phyloP scores from a whole-genome alignment of 1,139 yeast genomes.

The Yamadazyma dendronema region DNA sequence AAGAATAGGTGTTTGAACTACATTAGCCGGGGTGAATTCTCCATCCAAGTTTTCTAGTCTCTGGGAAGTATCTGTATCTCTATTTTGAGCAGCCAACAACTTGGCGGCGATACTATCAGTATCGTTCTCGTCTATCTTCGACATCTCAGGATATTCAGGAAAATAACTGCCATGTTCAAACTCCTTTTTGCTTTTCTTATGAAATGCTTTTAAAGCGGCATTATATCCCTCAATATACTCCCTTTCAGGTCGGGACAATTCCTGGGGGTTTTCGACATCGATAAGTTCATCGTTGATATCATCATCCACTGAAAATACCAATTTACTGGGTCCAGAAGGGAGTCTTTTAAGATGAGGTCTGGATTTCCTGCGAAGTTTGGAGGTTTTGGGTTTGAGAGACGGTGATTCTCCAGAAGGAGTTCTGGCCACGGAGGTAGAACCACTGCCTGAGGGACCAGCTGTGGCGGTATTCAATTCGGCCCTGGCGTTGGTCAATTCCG shows the following conservation, averaged over 20 bases:
- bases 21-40: slow-evolving; percentile 11
- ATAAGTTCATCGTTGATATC: slow-evolving; percentile 53
- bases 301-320: slow-evolving; percentile 73
- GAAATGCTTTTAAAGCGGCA: slow-evolving; percentile 58
- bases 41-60: slow-evolving; percentile 18
- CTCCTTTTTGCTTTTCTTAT: slow-evolving; percentile 20
- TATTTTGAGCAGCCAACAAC: slow-evolving; percentile 20
- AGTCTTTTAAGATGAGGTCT: slow-evolving; percentile 26
- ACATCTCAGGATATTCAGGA: slow-evolving; percentile 13
- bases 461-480: slow-evolving; percentile 4
- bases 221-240: slow-evolving; percentile 71
- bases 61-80: slow-evolving; percentile 15
- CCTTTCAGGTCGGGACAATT: slow-evolving; percentile 35
- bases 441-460: slow-evolving; percentile 1
- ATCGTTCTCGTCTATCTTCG: slow-evolving; percentile 9
- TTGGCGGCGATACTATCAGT: slow-evolving; percentile 19
- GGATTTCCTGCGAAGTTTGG: slow-evolving; percentile 19
- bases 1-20: slow-evolving; percentile 18
- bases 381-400: slow-evolving; percentile 13
- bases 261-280: slow-evolving; percentile 35
- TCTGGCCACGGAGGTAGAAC: neutral
- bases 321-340: slow-evolving; percentile 25
- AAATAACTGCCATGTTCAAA: slow-evolving; percentile 10
- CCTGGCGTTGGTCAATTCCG: too few relatives aligned
- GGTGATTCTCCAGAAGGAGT: slow-evolving; percentile 15